These are phyloP conservation scores for Crataegus laevigata DNA, from an alignment of 306 rosid genomes.

Conservation along the genomic window DNA sequence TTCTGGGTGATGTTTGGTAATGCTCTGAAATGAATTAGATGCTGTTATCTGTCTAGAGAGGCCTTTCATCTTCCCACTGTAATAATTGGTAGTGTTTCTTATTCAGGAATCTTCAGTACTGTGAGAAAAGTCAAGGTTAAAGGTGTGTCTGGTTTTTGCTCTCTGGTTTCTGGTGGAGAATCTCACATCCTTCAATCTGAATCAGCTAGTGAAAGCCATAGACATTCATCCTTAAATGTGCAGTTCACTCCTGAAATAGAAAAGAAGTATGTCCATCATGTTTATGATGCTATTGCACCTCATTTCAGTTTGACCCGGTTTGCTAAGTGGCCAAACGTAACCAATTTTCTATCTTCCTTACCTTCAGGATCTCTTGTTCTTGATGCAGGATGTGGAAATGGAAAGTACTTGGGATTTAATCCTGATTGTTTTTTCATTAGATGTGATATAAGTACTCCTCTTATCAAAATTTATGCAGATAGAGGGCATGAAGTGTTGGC, in stretches of 20 bases:
- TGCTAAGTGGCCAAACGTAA: constrained; percentile 96
- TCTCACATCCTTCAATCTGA: constrained; percentile 24
- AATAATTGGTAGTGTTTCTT: constrained; percentile 7
- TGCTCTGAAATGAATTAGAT: constrained; percentile 29
- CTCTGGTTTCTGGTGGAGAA: constrained; percentile 29
- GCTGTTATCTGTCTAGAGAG: constrained; percentile 4
- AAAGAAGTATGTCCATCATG: constrained; percentile 78
- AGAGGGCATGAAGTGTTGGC: constrained; percentile 83
- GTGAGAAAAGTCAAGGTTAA: constrained; percentile 52
- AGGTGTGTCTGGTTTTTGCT: constrained; percentile 24
- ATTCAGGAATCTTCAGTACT: constrained; percentile 25
- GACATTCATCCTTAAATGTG: constrained; percentile 31
- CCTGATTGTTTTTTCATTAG: constrained; percentile 62
- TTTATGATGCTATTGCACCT: constrained; percentile 93
- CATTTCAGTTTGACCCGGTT: constrained; percentile 86
- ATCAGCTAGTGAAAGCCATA: constrained; percentile 13
- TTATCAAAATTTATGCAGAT: constrained; percentile 69
- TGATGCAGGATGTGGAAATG: constrained; percentile 96
- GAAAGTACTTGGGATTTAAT: constrained; percentile 70
- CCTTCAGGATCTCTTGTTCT: constrained; percentile 65
- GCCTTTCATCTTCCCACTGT: constrained; percentile 20
- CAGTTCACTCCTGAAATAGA: constrained; percentile 81
- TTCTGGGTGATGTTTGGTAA: constrained; percentile 24
- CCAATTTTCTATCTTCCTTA: constrained; percentile 63
- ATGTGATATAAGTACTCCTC: constrained; percentile 78